A percentile compares a stretch with the other conserved stretches of the same genome.
Conservation (phyloP, 2,329 filamentous ascomycete species). For the Colletotrichum musae region DNA sequence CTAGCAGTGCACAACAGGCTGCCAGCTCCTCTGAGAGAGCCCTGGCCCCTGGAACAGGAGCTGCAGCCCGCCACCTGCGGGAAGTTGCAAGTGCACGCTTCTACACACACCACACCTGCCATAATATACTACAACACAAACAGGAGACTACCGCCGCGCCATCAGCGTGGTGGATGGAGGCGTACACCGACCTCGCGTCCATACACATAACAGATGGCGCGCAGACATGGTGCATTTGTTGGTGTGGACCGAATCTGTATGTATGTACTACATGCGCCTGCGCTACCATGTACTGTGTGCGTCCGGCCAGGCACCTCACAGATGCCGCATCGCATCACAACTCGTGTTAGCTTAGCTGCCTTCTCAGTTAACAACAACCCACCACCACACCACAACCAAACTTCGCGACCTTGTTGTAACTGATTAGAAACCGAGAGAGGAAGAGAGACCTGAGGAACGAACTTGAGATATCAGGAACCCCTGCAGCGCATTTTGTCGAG, state of each 20-base stretch:
- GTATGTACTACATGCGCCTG: no score
- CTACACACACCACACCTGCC: no score
- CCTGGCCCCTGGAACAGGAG: background rate
- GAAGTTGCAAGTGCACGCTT: background rate
- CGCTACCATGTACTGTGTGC: no score
- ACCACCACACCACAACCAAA: background rate
- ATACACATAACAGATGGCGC: slow-evolving; percentile 9
- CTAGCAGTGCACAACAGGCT: slow-evolving; percentile 8
- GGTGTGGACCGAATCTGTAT: no score
- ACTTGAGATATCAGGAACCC: no score
- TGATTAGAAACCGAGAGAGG: no score
- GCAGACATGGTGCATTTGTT: slow-evolving; percentile 3
- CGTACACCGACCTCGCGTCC: slow-evolving; percentile 25
- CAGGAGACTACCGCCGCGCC: background rate
- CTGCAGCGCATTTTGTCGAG: no score
- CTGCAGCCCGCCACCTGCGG: slow-evolving; percentile 4
- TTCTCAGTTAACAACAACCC: background rate
- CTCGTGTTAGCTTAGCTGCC: background rate
- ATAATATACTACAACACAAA: background rate
- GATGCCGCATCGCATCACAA: slow-evolving; percentile 5
- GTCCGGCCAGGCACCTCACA: background rate
- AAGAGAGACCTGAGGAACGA: no score
- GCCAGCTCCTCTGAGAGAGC: background rate
- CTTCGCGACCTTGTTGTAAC: no score
- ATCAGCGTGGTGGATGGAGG: slow-evolving; percentile 5